A percentile compares a stretch with the other conserved stretches of the same genome.
Conservation (phyloP, 495 filamentous ascomycete species). For the Aspergillus indologenus region DNA sequence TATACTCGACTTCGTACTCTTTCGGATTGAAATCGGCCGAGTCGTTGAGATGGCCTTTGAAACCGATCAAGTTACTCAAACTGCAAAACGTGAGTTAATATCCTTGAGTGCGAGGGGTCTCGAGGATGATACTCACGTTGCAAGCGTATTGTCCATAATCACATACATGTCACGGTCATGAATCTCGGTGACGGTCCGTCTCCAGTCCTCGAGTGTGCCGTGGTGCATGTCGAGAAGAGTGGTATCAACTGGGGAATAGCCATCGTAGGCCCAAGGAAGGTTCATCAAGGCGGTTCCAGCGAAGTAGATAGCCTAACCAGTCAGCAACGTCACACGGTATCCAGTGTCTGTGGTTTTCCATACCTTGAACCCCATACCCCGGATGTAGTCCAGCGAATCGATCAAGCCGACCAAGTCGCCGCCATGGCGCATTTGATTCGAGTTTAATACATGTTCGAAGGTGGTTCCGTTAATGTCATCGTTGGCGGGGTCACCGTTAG, state of each 20-base stretch:
- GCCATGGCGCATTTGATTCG: slow-evolving; percentile 40
- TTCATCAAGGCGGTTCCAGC: slow-evolving; percentile 41
- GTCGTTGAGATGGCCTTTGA: slow-evolving; percentile 42
- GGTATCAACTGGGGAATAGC: slow-evolving; percentile 37
- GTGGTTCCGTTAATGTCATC: slow-evolving; percentile 5
- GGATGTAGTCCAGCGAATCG: slow-evolving; percentile 38
- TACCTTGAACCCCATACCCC: slow-evolving; percentile 39
- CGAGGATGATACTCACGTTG: slow-evolving; percentile 31
- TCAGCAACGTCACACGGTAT: not conserved
- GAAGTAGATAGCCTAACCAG: slow-evolving; percentile 29
- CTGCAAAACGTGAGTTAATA: slow-evolving; percentile 13
- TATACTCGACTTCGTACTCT: slow-evolving; percentile 45
- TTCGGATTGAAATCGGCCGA: slow-evolving; percentile 38
- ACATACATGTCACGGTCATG: slow-evolving; percentile 41
- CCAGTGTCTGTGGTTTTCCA: not conserved
- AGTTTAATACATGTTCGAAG: slow-evolving; percentile 33
- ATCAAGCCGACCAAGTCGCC: slow-evolving; percentile 36
- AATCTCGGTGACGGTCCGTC: slow-evolving; percentile 29
- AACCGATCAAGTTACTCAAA: slow-evolving; percentile 48
- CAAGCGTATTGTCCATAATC: slow-evolving; percentile 38
- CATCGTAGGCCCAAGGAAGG: slow-evolving; percentile 42
- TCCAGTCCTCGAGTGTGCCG: slow-evolving; percentile 37
- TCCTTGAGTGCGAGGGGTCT: not conserved
- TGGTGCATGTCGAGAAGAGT: slow-evolving; percentile 40
- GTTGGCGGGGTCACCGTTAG: slow-evolving; percentile 32